phyloP scores from a whole-genome alignment of 1,284 basidiomycete genomes.

The Fomitopsis palustris region DNA sequence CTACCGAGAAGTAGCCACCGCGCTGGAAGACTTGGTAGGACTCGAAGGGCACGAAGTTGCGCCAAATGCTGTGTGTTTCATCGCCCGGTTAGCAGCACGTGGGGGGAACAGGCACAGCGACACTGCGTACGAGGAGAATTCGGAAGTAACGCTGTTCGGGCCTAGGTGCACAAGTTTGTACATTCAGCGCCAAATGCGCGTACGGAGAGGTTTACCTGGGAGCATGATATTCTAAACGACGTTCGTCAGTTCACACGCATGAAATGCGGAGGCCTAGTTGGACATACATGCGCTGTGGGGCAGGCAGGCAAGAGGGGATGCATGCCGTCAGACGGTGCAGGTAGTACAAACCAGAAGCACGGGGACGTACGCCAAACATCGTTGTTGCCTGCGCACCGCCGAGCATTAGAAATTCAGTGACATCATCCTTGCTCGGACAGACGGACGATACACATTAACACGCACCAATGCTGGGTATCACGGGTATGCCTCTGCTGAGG shows the following conservation, averaged over 20 bases:
- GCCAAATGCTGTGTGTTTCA: slow-evolving; percentile 66
- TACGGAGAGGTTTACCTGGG: slow-evolving; percentile 41
- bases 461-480: slow-evolving; percentile 81
- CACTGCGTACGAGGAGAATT: slow-evolving; percentile 64
- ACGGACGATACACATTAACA: slow-evolving; percentile 1
- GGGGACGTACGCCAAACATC: slow-evolving; percentile 78
- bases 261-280: slow-evolving; percentile 1
- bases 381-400: slow-evolving; percentile 62
- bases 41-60: slow-evolving; percentile 78
- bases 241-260: slow-evolving; percentile 7
- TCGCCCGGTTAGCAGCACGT: slow-evolving; percentile 11
- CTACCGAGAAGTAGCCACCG: slow-evolving; percentile 82
- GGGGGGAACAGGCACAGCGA: not conserved
- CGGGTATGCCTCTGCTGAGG: slow-evolving; percentile 65
- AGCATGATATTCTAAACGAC: slow-evolving; percentile 57
- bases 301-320: slow-evolving; percentile 9
- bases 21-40: slow-evolving; percentile 79
- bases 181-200: slow-evolving; percentile 1
- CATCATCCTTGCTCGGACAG: not conserved
- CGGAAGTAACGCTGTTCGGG: slow-evolving; percentile 77
- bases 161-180: slow-evolving; percentile 37
- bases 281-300: slow-evolving; percentile 57
- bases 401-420: not conserved
- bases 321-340: slow-evolving; percentile 8
- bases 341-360: not conserved